These are phyloP conservation scores for Alisma plantagoaquatica DNA, from an alignment of 106 monocot genomes.

Conservation along the genomic window DNA sequence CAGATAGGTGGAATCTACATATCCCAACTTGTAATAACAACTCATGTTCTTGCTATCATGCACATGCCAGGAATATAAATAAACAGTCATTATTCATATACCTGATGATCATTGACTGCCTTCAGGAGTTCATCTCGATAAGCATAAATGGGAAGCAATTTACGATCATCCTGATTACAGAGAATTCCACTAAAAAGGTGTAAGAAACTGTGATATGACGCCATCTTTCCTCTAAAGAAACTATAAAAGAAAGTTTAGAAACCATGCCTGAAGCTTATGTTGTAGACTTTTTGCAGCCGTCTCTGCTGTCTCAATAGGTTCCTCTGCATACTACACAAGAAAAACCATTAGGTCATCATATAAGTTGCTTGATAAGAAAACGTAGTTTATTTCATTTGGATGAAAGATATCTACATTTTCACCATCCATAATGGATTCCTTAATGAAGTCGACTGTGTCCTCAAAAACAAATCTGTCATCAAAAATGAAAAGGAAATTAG, in stretches of 20 bases:
- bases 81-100: conserved; percentile 19
- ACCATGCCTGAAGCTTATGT: conserved; percentile 54
- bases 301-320: conserved; percentile 23
- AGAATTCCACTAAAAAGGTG: too few relatives aligned
- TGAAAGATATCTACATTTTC: too few relatives aligned
- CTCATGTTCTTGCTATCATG: too few relatives aligned
- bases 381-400: too few relatives aligned
- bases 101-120: conserved; percentile 79
- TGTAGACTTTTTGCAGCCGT: conserved; percentile 40
- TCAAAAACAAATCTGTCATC: conserved; percentile 80
- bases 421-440: conserved; percentile 75
- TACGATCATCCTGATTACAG: conserved; percentile 59
- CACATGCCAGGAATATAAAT: too few relatives aligned
- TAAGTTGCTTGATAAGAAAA: too few relatives aligned
- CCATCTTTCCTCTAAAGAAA: too few relatives aligned
- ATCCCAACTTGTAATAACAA: too few relatives aligned
- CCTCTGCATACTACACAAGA: conserved; percentile 45
- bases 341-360: too few relatives aligned
- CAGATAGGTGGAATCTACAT: too few relatives aligned
- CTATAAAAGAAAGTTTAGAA: too few relatives aligned
- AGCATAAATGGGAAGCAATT: conserved; percentile 77
- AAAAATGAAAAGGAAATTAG: background rate
- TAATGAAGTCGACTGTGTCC: conserved; percentile 86
- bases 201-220: too few relatives aligned
- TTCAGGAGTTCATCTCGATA: conserved; percentile 75